Percentiles rank a stretch among this genome's conserved stretches.
Evolutionary conservation across 352 stramenopile species (phyloP).

Genomic region (Phytophthora palmivora): DNA sequence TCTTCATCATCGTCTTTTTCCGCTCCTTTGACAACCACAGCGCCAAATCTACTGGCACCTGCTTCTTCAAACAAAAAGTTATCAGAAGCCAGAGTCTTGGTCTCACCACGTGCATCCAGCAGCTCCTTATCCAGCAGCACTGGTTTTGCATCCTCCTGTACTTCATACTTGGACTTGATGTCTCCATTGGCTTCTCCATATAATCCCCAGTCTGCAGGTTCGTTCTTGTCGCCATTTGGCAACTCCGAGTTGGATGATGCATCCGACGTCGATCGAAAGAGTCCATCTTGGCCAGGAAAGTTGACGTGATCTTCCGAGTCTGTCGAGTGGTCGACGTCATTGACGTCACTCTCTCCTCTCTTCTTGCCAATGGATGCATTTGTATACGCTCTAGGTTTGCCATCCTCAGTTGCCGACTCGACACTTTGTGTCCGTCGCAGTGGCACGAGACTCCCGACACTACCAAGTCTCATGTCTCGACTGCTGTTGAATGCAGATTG

Average conservation of each 20-base stretch:
- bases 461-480: conserved; percentile 31
- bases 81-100: conserved; percentile 53
- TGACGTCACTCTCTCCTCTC: conserved; percentile 25
- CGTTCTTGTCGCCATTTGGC: conserved; percentile 35
- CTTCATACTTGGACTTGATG: conserved; percentile 52
- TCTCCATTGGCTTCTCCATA: conserved; percentile 44
- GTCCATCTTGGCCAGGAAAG: conserved; percentile 33
- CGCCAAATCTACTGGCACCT: conserved; percentile 54
- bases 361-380: conserved; percentile 24
- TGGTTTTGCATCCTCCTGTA: conserved; percentile 41
- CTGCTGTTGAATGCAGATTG: conserved; percentile 34
- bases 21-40: conserved; percentile 49
- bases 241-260: conserved; percentile 29
- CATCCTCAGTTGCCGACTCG: conserved; percentile 17
- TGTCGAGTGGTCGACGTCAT: conserved; percentile 30
- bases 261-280: conserved; percentile 50
- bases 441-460: conserved; percentile 34
- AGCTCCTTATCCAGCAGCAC: conserved; percentile 71
- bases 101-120: conserved; percentile 35
- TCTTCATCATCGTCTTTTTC: conserved; percentile 35
- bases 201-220: conserved; percentile 66
- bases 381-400: conserved; percentile 35
- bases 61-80: conserved; percentile 70
- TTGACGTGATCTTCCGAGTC: conserved; percentile 30
- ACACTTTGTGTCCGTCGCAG: conserved; percentile 34